Evolutionary conservation across 192 early-diverging fungal genomes (phyloP).

Genomic region (Backusella circina): DNA sequence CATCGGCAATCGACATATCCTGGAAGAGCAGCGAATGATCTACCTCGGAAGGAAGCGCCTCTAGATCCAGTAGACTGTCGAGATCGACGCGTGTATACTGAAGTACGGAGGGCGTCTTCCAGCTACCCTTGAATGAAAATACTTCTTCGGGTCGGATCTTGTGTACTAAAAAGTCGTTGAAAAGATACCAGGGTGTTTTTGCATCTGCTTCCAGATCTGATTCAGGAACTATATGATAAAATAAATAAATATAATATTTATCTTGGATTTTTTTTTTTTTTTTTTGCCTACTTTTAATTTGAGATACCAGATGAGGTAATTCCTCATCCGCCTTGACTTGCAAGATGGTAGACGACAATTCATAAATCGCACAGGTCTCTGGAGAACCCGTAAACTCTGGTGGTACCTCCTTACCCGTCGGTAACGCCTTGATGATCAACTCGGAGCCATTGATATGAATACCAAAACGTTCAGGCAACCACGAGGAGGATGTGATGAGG

Average conservation of each 20-base stretch:
- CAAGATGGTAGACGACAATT: conserved; percentile 56
- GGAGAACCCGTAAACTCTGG: conserved; percentile 25
- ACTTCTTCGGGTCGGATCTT: conserved; percentile 64
- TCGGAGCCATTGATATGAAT: conserved; percentile 30
- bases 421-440: conserved; percentile 30
- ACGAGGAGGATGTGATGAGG: conserved; percentile 23
- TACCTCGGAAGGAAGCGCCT: conserved; percentile 34
- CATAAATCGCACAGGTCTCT: conserved; percentile 51
- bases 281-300: conserved; percentile 51
- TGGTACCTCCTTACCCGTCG: conserved; percentile 15
- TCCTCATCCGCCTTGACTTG: conserved; percentile 55
- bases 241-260: neutral
- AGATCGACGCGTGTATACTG: conserved; percentile 63
- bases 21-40: conserved; percentile 54
- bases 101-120: conserved; percentile 67
- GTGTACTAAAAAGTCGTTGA: conserved; percentile 96
- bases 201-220: conserved; percentile 25
- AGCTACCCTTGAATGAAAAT: conserved; percentile 48
- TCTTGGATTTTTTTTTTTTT: neutral
- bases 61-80: conserved; percentile 45
- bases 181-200: conserved; percentile 74
- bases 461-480: conserved; percentile 43
- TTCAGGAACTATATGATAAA: conserved; percentile 32
- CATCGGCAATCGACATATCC: conserved; percentile 60
- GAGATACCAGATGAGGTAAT: conserved; percentile 66